Conservation (phyloP, 2,329 filamentous ascomycete species). For the Monilinia fructicola region DNA sequence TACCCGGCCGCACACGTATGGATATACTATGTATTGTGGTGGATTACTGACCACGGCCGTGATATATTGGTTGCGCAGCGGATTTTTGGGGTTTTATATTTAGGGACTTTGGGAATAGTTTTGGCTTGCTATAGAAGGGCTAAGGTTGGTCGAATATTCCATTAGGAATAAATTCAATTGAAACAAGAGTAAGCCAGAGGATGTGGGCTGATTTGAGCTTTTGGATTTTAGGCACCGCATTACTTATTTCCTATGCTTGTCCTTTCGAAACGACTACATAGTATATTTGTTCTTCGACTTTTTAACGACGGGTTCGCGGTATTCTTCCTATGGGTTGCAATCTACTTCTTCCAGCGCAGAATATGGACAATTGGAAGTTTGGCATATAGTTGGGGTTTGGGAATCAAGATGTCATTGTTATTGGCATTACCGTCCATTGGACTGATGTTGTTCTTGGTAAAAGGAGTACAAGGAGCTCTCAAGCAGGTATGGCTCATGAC, state of each 20-base stretch:
- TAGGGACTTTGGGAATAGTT: slow-evolving; percentile 72
- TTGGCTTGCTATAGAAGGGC: slow-evolving; percentile 79
- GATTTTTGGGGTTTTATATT: slow-evolving; percentile 77
- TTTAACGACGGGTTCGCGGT: slow-evolving; percentile 96
- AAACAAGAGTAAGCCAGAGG: background rate
- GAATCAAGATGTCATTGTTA: slow-evolving; percentile 93
- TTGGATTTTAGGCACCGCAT: slow-evolving; percentile 63
- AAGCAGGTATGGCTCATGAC: slow-evolving; percentile 69
- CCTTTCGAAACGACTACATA: slow-evolving; percentile 88
- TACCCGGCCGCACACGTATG: slow-evolving; percentile 95
- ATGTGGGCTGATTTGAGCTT: slow-evolving; percentile 21
- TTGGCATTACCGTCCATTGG: slow-evolving; percentile 80
- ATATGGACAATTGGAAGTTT: slow-evolving; percentile 72
- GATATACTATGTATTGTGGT: slow-evolving; percentile 78
- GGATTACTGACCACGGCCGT: slow-evolving; percentile 71
- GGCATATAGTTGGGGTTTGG: slow-evolving; percentile 74
- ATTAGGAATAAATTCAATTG: background rate
- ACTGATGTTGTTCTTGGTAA: slow-evolving; percentile 70
- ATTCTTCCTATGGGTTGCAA: slow-evolving; percentile 78
- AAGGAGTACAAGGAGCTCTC: slow-evolving; percentile 65
- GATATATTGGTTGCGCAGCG: slow-evolving; percentile 80
- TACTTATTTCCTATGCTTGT: slow-evolving; percentile 85
- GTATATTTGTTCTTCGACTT: slow-evolving; percentile 85
- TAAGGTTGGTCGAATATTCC: slow-evolving; percentile 51
- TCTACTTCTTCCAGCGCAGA: slow-evolving; percentile 73